Evolutionary conservation across 495 filamentous ascomycete genomes (phyloP), one percentile per base, ranked within the genome.

Genomic region (Penicillium dipodomyicola): DNA sequence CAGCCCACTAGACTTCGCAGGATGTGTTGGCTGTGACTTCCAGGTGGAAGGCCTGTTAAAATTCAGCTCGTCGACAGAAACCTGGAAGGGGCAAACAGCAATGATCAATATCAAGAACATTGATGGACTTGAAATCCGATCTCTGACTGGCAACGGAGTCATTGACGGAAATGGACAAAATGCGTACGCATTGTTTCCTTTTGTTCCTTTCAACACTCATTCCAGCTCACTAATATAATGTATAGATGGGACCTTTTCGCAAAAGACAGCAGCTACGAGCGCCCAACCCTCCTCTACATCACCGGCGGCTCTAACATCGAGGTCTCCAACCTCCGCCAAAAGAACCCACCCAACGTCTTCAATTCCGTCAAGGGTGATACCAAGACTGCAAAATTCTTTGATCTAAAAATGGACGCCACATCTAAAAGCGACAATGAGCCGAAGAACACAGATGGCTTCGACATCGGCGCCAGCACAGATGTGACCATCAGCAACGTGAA

Each of bases 91-190:
- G 9, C 64, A 63, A 15, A 72, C 64, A 3, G 71, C 71, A 3
- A 76, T 78, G 59, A 71, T 80, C 20, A 67, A 63, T 23, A 49
- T 77, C 14, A 65, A 65, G 19, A 44, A 57, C 7, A 74, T 77
- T 27, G 59, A 56, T 5, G 71, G 69, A 1, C 64, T 73, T 20
- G 76, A 61, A 41, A 63, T 77, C 10, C 64, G 65, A 3, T 77
- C 74, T 10, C 8, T 72, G 5, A 74, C 76, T 0, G 77, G 77
- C 3, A 52, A 41, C 0, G 77, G 77, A 10, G 62, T 78, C 0
- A 72, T 80, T 47, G 74, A 80, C 58, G 77, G 77, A 1, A 77
- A 78, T 62, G 76, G 76, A 6, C 76, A 79, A 54, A 61, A 71
- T 25, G 65, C 73, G 52, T 71, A 63, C 45, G 60, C 32, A n/a